Evolutionary conservation across 2,329 filamentous ascomycete genomes (phyloP), one percentile per base, ranked within the genome.

Genomic region (Ophiocordyceps unilateralis): DNA sequence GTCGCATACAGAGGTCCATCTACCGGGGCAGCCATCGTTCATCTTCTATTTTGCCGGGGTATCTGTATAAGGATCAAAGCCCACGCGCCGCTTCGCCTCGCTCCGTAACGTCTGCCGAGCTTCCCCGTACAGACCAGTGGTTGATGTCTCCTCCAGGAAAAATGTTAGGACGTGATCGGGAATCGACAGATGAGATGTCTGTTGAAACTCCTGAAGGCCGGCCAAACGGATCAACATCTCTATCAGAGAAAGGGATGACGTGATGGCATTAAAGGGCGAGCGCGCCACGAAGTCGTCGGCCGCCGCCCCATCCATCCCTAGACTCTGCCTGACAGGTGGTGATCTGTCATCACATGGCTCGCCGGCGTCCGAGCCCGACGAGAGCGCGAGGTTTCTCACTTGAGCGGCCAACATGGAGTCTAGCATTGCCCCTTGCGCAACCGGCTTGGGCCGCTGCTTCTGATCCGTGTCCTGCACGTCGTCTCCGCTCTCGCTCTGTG

Each of bases 191-290:
- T 94, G 87, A 0, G 84, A 87, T 36, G 77, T 74, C 66, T 95
- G 88, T 56, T 93, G 83, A 58, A 91, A 93, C 64, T 94, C 86
- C 56, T 94, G 88, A 14, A 94, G 73, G 20, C 86, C 85, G 5
- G 83, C 80, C 40, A 95, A 72, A 37, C 89, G 84, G 40, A 94
- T 74, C 26, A 94, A 68, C 68, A 89, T 91, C 59, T 95, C 88
- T 43, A 95, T 74, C 9, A 94, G 73, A 1, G 88, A 94, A 49
- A 70, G 62, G 49, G 68, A 80, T 50, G 62, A 70, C 2, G 64
- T 66, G 45, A 76, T 69, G n/a, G 65, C 60, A 22, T 65, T 64
- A 47, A 74, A 69, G 3, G 69, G 69, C 3, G 67, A 71, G 12
- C 61, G 61, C 12, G 64, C 49, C 30, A 56, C 54, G 40, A 59